Conservation (phyloP, 345 rosid genomes). For the Eucalyptus lansdowneana region DNA sequence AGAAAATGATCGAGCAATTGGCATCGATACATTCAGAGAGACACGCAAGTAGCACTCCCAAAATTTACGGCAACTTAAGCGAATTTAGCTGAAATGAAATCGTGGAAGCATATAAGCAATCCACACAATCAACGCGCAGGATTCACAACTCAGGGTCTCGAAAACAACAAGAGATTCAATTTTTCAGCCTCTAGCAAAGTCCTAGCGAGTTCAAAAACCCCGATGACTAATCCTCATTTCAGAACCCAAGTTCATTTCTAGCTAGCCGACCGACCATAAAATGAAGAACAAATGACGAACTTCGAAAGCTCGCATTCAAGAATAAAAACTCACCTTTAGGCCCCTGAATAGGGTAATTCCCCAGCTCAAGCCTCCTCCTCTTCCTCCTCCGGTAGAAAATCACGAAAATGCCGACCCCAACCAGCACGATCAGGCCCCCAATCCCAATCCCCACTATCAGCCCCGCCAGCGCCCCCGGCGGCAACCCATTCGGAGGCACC, state of each 20-base stretch:
- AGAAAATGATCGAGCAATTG: no score
- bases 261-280: not conserved
- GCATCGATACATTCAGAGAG: not conserved
- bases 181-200: not conserved
- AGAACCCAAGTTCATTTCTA: not conserved
- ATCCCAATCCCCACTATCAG: constrained; percentile 13
- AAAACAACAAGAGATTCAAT: not conserved
- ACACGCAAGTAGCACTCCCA: not conserved
- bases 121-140: not conserved
- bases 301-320: not conserved
- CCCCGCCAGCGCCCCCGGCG: constrained; percentile 10
- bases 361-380: not conserved
- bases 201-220: not conserved
- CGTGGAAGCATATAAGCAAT: not conserved
- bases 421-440: constrained; percentile 13
- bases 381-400: constrained; percentile 10
- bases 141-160: not conserved
- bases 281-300: not conserved
- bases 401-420: constrained; percentile 14
- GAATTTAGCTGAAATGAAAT: not conserved
- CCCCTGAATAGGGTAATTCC: not conserved
- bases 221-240: not conserved
- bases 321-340: constrained; percentile 5
- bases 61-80: not conserved
- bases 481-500: not conserved